Evolutionary conservation across 768 basidiomycete genomes (phyloP).

Genomic region (Tylopilus rubrobrunneus): DNA sequence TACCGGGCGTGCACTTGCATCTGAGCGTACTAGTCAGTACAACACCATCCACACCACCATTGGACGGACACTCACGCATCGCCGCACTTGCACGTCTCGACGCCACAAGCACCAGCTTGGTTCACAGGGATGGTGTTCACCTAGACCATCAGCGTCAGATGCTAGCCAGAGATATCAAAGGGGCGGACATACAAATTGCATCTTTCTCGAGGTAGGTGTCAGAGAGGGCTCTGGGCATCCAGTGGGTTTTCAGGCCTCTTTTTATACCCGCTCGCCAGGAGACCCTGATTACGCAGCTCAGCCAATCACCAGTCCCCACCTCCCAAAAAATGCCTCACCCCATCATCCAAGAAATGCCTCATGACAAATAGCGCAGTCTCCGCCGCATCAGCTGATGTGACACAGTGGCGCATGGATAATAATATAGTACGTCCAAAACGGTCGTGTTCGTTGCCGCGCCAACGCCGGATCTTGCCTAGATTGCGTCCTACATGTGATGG

Average conservation of each 20-base stretch:
- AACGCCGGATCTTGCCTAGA: too few relatives aligned
- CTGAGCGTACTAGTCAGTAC: constrained; percentile 1
- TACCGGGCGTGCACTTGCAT: constrained; percentile 10
- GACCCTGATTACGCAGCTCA: background rate
- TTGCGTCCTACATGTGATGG: too few relatives aligned
- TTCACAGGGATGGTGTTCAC: constrained; percentile 12
- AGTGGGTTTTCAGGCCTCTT: background rate
- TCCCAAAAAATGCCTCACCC: too few relatives aligned
- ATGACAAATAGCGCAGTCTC: too few relatives aligned
- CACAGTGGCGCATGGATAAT: too few relatives aligned
- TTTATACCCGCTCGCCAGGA: constrained; percentile 7
- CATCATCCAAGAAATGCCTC: too few relatives aligned
- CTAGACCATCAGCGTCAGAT: constrained; percentile 1
- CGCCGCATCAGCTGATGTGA: too few relatives aligned
- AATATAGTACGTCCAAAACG: too few relatives aligned
- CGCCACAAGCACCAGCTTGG: constrained; percentile 10
- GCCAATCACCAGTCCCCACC: too few relatives aligned
- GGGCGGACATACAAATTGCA: constrained; percentile 14
- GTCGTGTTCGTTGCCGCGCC: too few relatives aligned
- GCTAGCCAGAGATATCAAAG: background rate
- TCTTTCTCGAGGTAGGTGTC: background rate
- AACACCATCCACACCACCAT: background rate
- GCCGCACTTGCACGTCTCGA: constrained; percentile 7
- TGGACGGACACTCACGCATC: constrained; percentile 1
- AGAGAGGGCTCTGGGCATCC: background rate